Conservation (phyloP, 1,284 basidiomycete genomes). For the Puccinia triticina region DNA sequence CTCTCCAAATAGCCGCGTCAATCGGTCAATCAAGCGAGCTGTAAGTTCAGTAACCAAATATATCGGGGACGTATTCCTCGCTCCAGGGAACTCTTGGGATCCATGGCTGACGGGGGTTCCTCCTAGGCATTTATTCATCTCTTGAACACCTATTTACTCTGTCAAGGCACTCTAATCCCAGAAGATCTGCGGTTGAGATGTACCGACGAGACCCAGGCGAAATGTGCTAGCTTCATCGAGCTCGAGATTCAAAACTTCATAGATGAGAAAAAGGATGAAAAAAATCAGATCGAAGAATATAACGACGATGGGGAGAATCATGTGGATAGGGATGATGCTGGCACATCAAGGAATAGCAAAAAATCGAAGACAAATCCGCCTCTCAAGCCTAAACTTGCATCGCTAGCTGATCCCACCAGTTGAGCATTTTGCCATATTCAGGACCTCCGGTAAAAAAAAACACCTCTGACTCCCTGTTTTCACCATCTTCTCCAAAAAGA, state of each 20-base stretch:
- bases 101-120: not conserved
- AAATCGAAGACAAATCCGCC: not conserved
- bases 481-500: not conserved
- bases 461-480: not conserved
- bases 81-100: not conserved
- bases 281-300: conserved; percentile 32
- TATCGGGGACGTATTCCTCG: not conserved
- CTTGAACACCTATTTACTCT: conserved; percentile 48
- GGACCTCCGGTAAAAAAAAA: not conserved
- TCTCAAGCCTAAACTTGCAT: not conserved
- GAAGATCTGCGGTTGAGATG: conserved; percentile 54
- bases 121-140: conserved; percentile 47
- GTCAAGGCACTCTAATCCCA: conserved; percentile 40
- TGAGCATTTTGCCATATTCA: not conserved
- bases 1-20: not conserved
- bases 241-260: conserved; percentile 56
- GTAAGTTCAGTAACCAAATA: conserved; percentile 1
- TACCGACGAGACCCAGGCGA: conserved; percentile 55
- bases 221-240: conserved; percentile 56
- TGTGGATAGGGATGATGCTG: not conserved
- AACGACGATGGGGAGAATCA: conserved; percentile 22
- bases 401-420: not conserved
- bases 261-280: not conserved
- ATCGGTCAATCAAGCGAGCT: conserved; percentile 26
- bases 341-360: not conserved